Evolutionary conservation across 768 basidiomycete genomes (phyloP).

Genomic region (Kwoniella europaea): DNA sequence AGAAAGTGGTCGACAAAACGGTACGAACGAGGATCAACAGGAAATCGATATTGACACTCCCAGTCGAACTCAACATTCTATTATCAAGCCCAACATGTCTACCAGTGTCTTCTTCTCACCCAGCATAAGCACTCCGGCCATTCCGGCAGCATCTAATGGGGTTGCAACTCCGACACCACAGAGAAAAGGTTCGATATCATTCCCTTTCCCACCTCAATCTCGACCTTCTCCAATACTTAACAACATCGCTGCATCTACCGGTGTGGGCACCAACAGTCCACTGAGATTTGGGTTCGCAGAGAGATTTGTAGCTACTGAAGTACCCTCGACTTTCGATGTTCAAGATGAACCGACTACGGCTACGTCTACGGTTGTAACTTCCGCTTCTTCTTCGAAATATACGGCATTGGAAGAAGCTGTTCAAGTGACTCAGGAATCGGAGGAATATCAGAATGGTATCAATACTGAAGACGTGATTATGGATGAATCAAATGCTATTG

Average conservation of each 20-base stretch:
- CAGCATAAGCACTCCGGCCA: neutral
- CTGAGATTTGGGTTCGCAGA: slow-evolving; percentile 7
- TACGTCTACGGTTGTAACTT: neutral
- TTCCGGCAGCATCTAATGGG: neutral
- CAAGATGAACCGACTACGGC: neutral
- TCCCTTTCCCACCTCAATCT: slow-evolving; percentile 4
- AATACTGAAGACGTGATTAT: neutral
- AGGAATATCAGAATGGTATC: neutral
- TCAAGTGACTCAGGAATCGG: neutral
- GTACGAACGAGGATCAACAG: neutral
- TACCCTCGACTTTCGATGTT: neutral
- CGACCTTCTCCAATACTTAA: neutral
- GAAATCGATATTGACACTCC: neutral
- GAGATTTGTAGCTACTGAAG: neutral
- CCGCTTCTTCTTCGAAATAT: neutral
- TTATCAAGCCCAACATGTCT: neutral
- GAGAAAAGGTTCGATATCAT: neutral
- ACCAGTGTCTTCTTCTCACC: neutral
- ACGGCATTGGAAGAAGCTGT: neutral
- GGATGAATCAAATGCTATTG: neutral
- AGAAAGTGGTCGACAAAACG: neutral
- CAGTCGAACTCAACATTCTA: neutral
- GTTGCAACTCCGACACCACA: neutral
- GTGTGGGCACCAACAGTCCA: neutral
- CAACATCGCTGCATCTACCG: neutral